phyloP scores from a whole-genome alignment of 805 yeast genomes.

The Kuraishia borneana region DNA sequence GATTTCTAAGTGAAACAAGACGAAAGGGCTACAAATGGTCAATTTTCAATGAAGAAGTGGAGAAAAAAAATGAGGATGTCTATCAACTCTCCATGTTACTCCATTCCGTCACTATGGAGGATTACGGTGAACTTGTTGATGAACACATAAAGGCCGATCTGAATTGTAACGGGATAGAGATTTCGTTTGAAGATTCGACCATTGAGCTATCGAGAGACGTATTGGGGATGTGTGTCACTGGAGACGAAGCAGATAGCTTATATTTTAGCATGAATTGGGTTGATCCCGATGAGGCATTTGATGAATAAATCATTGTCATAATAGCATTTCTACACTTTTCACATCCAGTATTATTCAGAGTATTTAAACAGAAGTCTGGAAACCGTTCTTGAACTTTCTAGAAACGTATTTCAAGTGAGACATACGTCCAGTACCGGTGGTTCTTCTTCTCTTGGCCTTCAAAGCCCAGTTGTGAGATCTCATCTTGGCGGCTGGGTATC shows the following conservation, averaged over 20 bases:
- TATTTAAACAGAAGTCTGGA: constrained; percentile 50
- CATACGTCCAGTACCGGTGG: constrained; percentile 99
- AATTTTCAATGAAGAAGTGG: not conserved
- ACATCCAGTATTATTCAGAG: too few species aligned
- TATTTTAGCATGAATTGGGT: constrained; percentile 39
- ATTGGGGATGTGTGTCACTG: constrained; percentile 54
- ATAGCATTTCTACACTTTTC: too few species aligned
- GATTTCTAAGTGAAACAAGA: not conserved
- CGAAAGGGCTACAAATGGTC: not conserved
- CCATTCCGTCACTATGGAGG: constrained; percentile 2
- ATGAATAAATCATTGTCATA: too few species aligned
- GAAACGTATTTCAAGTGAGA: constrained; percentile 93
- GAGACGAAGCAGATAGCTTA: constrained; percentile 71
- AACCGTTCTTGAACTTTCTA: constrained; percentile 98
- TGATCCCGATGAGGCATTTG: too few species aligned
- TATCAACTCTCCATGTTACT: not conserved
- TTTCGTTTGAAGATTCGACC: constrained; percentile 48
- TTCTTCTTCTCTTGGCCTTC: constrained; percentile 99
- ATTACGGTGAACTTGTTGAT: not conserved
- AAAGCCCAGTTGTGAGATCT: constrained; percentile 99
- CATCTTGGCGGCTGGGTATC: constrained; percentile 99
- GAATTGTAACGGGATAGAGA: constrained; percentile 46
- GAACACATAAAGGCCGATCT: constrained; percentile 8
- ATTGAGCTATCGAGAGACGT: constrained; percentile 64
- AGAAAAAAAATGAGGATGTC: not conserved